Evolutionary conservation across 2,329 filamentous ascomycete genomes (phyloP), one percentile per base, ranked within the genome.

Genomic region (Fusarium sp.): DNA sequence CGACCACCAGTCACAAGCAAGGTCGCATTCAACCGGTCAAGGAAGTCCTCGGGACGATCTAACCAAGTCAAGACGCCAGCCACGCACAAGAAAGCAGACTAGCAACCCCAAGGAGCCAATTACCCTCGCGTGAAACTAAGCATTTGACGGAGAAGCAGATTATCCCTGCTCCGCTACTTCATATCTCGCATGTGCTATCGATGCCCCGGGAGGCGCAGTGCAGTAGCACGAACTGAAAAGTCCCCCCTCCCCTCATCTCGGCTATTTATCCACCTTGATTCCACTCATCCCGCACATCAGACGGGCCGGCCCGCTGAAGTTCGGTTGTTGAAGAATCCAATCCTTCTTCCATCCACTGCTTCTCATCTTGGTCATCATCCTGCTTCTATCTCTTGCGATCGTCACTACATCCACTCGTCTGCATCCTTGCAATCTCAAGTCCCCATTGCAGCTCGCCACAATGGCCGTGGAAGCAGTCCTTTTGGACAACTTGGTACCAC

Each of bases 391-490:
- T 27, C 25, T 27, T 4, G 25, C 25, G 25, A 50, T 27, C 16
- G 45, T 27, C 23, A 18, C 23, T 27, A 8, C 45, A 48, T 37
- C 32, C 52, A 23, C n/a, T 37, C 20, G 14, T 7, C 34, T 6
- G 8, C n/a, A 23, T 16, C 20, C n/a, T 10, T 16, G 30, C n/a
- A 10, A 23, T 13, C 4, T 34, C 30, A 4, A 25, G 30, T 18
- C 23, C 8, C 6, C 20, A 25, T 18, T 3, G 23, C 16, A 8
- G 14, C 20, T n/a, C 25, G 9, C 30, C 30, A 37, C 23, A 30
- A 70, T 70, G 68, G 68, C 54, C 4, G 11, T 70, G 20, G 20
- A 64, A 13, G n/a, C 32, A 10, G 18, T 20, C 45, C 25, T 64
- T 9, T 23, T 34, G 14, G 58, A 48, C 20, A 30, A 68, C n/a